Percentiles rank a stretch among this genome's conserved stretches.
phyloP scores from a whole-genome alignment of 2,329 filamentous ascomycete genomes.

The Diaporthe sp. region DNA sequence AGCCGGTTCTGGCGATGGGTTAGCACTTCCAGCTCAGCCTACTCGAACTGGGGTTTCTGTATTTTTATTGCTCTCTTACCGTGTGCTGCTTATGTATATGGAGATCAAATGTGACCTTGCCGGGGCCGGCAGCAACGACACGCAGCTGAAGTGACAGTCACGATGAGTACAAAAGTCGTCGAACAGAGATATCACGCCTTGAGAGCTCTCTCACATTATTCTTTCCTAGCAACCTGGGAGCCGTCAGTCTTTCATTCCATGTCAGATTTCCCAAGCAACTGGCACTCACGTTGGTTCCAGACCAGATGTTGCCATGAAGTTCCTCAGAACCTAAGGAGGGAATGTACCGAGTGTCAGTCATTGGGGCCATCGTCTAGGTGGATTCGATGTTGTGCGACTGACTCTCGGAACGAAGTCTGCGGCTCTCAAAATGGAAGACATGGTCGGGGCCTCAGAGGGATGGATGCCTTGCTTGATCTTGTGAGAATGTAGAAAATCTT shows the following conservation, averaged over 20 bases:
- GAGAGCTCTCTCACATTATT: conserved; percentile 30
- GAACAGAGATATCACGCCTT: neutral
- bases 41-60: neutral
- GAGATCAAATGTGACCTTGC: conserved; percentile 81
- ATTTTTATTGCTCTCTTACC: conserved; percentile 59
- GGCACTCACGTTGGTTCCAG: conserved; percentile 83
- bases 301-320: conserved; percentile 87
- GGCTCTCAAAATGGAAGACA: conserved; percentile 19
- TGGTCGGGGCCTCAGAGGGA: conserved; percentile 8
- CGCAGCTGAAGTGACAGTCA: conserved; percentile 66
- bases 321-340: conserved; percentile 78
- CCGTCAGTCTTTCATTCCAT: neutral
- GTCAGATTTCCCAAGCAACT: neutral
- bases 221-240: conserved; percentile 29
- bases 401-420: conserved; percentile 31
- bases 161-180: neutral
- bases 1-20: conserved; percentile 75
- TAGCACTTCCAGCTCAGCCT: neutral
- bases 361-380: neutral
- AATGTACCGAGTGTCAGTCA: conserved; percentile 2
- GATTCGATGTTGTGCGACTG: neutral
- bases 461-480: conserved; percentile 17
- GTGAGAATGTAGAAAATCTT: neutral
- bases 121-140: conserved; percentile 73
- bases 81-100: conserved; percentile 82